These are phyloP conservation scores for Colletotrichum sp. DNA, from an alignment of 2,329 filamentous ascomycete genomes.

Conservation along the genomic window DNA sequence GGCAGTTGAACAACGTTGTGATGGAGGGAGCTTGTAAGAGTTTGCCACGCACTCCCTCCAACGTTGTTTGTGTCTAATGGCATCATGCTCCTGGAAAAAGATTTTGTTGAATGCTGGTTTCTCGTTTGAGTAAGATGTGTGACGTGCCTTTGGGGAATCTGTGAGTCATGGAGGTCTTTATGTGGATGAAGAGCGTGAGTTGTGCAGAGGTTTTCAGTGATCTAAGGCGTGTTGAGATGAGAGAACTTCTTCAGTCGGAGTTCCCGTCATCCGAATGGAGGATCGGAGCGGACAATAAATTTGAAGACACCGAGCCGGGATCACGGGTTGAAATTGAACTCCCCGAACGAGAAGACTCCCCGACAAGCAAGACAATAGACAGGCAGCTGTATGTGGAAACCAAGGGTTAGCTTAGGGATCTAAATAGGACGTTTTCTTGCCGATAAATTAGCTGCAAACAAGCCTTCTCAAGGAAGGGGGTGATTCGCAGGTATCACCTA, in stretches of 20 bases:
- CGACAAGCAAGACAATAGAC: background rate
- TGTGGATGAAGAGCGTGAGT: background rate
- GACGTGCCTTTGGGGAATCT: background rate
- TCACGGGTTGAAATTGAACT: background rate
- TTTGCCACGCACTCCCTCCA: background rate
- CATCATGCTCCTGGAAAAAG: background rate
- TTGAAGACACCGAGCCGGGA: background rate
- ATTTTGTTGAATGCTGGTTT: background rate
- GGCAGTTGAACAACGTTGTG: background rate
- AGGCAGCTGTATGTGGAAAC: background rate
- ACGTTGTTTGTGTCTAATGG: background rate
- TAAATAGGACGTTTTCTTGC: background rate
- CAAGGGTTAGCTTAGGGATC: too few species aligned
- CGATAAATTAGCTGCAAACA: background rate
- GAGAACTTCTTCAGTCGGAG: background rate
- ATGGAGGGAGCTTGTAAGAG: background rate
- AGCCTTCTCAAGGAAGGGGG: background rate
- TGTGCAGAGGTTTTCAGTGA: background rate
- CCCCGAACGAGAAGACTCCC: background rate
- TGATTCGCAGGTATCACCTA: too few species aligned
- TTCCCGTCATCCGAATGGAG: background rate
- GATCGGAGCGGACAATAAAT: background rate
- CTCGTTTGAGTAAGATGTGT: background rate
- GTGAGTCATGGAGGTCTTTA: background rate
- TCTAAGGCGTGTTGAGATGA: background rate